Base-by-base conservation (phyloP, 768 basidiomycete genomes). In the Agrocybe praecox region DNA sequence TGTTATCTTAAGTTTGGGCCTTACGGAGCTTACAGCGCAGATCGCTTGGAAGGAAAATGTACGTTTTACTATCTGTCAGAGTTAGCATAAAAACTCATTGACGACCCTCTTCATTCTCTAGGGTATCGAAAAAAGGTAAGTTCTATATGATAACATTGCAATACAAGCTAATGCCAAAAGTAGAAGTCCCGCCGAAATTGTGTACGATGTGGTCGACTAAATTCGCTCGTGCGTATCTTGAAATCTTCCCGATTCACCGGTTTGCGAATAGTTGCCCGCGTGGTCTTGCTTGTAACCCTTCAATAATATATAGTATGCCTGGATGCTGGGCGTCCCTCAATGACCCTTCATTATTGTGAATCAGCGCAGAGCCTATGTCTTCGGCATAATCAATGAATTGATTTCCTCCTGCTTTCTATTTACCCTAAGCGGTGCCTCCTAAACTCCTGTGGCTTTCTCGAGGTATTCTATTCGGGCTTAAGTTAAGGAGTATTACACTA, bases 31-130 rank as follows among this genome's bases (percentile, higher is more conserved):
- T 53, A 75, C 70, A 51, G 81, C 79, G 0, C 75, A 80, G 42
- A 70, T 83, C 54, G 64, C 68, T 33, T 83, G 81, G 81, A 60
- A 67, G 48, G 79, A 81, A 34, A 70, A 76, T 53, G 81, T 82
- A 60, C 14, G 79, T 42, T 36, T 42, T 6, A 42, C 40, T 22
- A 3, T 29, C 26, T 29, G 5, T 21, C 24, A 2, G 1, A 1
- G 2, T 10, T 55, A n/a, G 7, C 17, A 32, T 9, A 34, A 18
- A 7, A 2, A 12, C 19, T 34, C 6, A 36, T 56, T 21, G 21
- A 44, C 45, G 45, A 14, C 26, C 23, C 12, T 32, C 9, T n/a
- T 9, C 18, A n/a, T 0, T 22, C 12, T 53, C 11, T 22, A 62
- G 56, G 60, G 53, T 22, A 49, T 58, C 14, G 60, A 62, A 29